phyloP scores from a whole-genome alignment of 2,329 filamentous ascomycete species.

The Botrytis medusae region DNA sequence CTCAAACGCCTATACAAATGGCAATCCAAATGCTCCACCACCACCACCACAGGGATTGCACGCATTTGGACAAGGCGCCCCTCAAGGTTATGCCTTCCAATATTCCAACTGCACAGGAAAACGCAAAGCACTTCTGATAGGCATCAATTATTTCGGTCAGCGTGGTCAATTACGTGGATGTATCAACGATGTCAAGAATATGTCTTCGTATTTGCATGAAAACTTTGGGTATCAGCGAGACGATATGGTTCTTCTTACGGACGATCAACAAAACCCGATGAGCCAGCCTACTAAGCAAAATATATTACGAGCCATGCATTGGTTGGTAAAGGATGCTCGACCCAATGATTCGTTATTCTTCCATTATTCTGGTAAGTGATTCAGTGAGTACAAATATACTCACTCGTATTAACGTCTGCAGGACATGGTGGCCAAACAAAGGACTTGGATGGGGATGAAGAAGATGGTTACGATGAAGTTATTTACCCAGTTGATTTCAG shows the following conservation, averaged over 20 bases:
- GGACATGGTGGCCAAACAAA: slow-evolving; percentile 80
- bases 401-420: slow-evolving; percentile 37
- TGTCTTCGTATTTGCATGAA: slow-evolving; percentile 86
- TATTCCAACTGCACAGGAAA: slow-evolving; percentile 89
- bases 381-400: slow-evolving; percentile 24
- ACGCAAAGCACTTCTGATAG: slow-evolving; percentile 85
- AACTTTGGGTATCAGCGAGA: slow-evolving; percentile 91
- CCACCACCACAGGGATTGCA: slow-evolving; percentile 70
- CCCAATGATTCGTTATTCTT: slow-evolving; percentile 96
- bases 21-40: slow-evolving; percentile 59
- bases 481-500: slow-evolving; percentile 83
- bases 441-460: slow-evolving; percentile 76
- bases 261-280: slow-evolving; percentile 97
- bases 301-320: slow-evolving; percentile 94
- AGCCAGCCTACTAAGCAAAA: slow-evolving; percentile 96
- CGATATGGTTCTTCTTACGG: slow-evolving; percentile 95
- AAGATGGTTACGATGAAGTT: slow-evolving; percentile 79
- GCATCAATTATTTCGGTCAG: slow-evolving; percentile 96
- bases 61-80: slow-evolving; percentile 77
- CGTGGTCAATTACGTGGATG: slow-evolving; percentile 87
- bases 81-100: slow-evolving; percentile 77
- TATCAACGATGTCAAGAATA: slow-evolving; percentile 97
- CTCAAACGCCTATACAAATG: slow-evolving; percentile 56
- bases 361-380: slow-evolving; percentile 79
- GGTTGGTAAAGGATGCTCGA: slow-evolving; percentile 89